Base-by-base conservation (phyloP, 345 rosid species). In the Populus euphratica region DNA sequence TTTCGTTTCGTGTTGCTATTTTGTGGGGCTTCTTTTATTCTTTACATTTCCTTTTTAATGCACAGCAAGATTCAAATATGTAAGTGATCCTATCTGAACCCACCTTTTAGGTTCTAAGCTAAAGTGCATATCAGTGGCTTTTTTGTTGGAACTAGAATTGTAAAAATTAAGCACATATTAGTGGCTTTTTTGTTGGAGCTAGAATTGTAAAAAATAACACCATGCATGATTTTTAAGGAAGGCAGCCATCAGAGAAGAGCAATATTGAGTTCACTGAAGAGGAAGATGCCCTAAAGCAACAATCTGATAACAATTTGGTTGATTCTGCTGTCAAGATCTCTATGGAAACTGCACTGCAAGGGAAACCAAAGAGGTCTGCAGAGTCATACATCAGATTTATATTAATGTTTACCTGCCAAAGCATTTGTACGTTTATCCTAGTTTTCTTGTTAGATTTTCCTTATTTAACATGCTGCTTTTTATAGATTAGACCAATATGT, bases 331-430 rank as follows among this genome's bases (percentile, higher is more conserved):
- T 75, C 35, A 73, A 77, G 64, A 68, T 78, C 68, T 74, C 77
- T 50, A 29, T 68, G 0, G 88, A 79, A 75, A 85, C 93, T 70
- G 71, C 90, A 72, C 79, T 91, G 65, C 92, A 81, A 73, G 90
- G 87, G 81, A 96, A 83, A 78, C 98, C 96, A 70, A 86, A 82
- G 83, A 91, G 94, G 98, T 93, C 76, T 72, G 61, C 76, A 44
- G 70, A 70, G 62, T 71, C 71, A 69, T 77, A 74, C 76, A 59
- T 73, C 31, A 36, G 63, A 56, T 63, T 66, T 21, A 20, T 80
- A 18, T 31, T 71, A 18, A 33, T 11, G 69, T 74, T 72, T 81
- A 69, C 29, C 39, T 73, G 59, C 41, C 47, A 25, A 41, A 80
- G 35, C 33, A 35, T 47, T 63, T 68, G 38, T 39, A 0, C 43